Percentiles rank a stretch among this genome's conserved stretches.
Conservation (phyloP, 2,329 filamentous ascomycete genomes). For the Byssochlamys sp. region DNA sequence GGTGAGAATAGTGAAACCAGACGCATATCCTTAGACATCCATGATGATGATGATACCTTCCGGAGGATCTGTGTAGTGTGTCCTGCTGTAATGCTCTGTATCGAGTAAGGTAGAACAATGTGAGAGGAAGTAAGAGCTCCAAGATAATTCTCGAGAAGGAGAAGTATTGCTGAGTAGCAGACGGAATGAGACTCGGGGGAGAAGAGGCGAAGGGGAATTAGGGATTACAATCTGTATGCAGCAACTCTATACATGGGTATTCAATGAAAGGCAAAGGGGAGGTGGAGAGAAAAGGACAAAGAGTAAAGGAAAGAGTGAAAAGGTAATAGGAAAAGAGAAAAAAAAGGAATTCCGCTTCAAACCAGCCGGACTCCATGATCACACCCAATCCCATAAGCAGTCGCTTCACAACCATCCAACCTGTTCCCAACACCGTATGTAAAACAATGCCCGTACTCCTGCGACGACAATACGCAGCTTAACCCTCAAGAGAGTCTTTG, state of each 20-base stretch:
- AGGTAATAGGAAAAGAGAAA: not conserved
- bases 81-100: not conserved
- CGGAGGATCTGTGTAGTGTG: not conserved
- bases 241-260: not conserved
- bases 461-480: not conserved
- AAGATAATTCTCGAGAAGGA: not conserved
- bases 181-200: not conserved
- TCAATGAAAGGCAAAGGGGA: not conserved
- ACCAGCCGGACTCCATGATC: not conserved
- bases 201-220: not conserved
- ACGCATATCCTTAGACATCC: not conserved
- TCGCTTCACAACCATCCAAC: not conserved
- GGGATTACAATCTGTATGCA: not conserved
- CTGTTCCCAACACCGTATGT: not conserved
- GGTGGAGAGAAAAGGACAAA: not conserved
- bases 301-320: not conserved
- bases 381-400: not conserved
- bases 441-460: not conserved
- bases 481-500: not conserved
- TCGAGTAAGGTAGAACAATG: not conserved
- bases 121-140: not conserved
- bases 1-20: not conserved
- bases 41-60: not conserved
- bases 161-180: not conserved
- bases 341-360: not conserved